These are phyloP conservation scores for Phialophora verrucosa DNA, from an alignment of 2,329 filamentous ascomycete species.

Conservation along the genomic window DNA sequence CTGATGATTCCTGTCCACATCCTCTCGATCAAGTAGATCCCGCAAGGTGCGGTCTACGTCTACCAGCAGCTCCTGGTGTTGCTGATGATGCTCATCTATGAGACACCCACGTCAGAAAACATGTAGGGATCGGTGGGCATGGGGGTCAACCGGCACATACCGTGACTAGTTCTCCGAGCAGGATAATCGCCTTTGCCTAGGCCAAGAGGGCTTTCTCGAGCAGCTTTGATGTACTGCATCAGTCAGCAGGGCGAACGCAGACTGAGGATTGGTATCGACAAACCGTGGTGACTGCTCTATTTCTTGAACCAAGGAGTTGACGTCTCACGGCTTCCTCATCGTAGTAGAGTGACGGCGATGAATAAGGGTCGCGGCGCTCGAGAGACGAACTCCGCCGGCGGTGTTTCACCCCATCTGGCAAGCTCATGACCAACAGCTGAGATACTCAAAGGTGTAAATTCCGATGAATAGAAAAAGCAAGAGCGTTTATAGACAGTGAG, in stretches of 20 bases:
- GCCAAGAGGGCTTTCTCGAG: slow-evolving; percentile 23
- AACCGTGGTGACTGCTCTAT: slow-evolving; percentile 63
- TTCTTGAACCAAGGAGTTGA: slow-evolving; percentile 53
- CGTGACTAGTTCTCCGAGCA: slow-evolving; percentile 52
- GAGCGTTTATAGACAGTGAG: background rate
- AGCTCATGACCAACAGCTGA: slow-evolving; percentile 45
- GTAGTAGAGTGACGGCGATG: slow-evolving; percentile 65
- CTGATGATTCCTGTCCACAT: slow-evolving; percentile 92
- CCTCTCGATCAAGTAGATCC: slow-evolving; percentile 80
- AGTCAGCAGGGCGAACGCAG: slow-evolving; percentile 8
- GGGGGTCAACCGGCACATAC: slow-evolving; percentile 38
- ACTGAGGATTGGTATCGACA: slow-evolving; percentile 36
- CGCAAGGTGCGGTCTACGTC: slow-evolving; percentile 84
- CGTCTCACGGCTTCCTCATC: slow-evolving; percentile 57
- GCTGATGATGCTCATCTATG: slow-evolving; percentile 72
- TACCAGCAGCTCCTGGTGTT: slow-evolving; percentile 80
- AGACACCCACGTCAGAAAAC: slow-evolving; percentile 16
- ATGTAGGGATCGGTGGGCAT: slow-evolving; percentile 32
- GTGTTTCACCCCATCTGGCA: slow-evolving; percentile 46
- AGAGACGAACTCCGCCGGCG: slow-evolving; percentile 50
- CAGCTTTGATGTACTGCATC: slow-evolving; percentile 37
- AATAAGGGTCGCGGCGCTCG: slow-evolving; percentile 58
- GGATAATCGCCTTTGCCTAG: slow-evolving; percentile 30
- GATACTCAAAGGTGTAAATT: background rate
- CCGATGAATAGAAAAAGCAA: background rate